Evolutionary conservation across 1,139 yeast species (phyloP).

Genomic region (Magnusiomyces magnusii): DNA sequence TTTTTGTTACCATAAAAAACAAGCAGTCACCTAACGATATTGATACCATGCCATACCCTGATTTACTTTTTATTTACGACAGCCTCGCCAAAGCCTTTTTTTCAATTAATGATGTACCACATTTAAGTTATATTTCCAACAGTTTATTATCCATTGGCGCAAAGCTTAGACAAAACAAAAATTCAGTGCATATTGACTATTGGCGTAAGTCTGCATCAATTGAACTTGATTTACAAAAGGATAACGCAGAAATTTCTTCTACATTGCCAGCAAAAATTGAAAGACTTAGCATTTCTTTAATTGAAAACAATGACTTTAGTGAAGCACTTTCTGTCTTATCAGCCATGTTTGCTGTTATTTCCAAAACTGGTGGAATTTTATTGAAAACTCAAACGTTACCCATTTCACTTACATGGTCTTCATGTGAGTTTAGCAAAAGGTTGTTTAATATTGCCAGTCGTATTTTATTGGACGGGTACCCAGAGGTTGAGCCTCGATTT

Average conservation of each 20-base stretch:
- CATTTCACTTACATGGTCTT: not conserved
- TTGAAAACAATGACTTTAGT: slow-evolving; percentile 6
- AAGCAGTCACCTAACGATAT: slow-evolving; percentile 2
- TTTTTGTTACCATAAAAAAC: slow-evolving; percentile 9
- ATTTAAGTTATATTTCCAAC: slow-evolving; percentile 19
- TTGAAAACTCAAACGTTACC: slow-evolving; percentile 5
- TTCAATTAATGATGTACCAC: slow-evolving; percentile 5
- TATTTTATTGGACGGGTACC: not conserved
- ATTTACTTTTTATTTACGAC: slow-evolving; percentile 12
- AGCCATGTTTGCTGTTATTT: slow-evolving; percentile 9
- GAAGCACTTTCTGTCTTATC: slow-evolving; percentile 12
- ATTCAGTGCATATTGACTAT: slow-evolving; percentile 14
- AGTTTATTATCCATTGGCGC: slow-evolving; percentile 20
- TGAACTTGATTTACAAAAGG: slow-evolving; percentile 15
- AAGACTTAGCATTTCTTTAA: slow-evolving; percentile 16
- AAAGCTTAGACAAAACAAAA: slow-evolving; percentile 9
- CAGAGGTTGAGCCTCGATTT: not conserved
- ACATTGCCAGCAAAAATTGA: slow-evolving; percentile 16
- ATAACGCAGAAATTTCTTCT: slow-evolving; percentile 9
- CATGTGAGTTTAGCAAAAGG: not conserved
- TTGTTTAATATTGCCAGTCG: not conserved
- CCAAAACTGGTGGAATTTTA: slow-evolving; percentile 1
- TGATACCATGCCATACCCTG: not conserved
- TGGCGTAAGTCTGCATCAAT: slow-evolving; percentile 19
- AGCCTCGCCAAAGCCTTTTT: slow-evolving; percentile 7